These are phyloP conservation scores for Syncephalis plumigaleata DNA, from an alignment of 371 early-diverging fungal genomes.

Conservation along the genomic window DNA sequence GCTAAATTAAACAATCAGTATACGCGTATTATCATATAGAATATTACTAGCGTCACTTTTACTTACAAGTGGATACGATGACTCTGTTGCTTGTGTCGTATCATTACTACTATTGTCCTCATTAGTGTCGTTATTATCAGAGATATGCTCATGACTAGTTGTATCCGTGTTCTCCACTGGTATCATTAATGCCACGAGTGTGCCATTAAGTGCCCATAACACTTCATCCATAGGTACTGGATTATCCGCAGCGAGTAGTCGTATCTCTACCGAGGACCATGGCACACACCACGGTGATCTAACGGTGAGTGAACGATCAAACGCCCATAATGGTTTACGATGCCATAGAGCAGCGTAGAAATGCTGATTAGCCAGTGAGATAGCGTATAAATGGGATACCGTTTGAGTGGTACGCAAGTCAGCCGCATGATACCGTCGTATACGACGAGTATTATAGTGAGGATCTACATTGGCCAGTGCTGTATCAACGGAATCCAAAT, in stretches of 20 bases:
- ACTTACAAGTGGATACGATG: too few relatives aligned
- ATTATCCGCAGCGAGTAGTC: neutral
- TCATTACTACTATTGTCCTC: too few relatives aligned
- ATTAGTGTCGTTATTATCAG: too few relatives aligned
- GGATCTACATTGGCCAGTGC: slow-evolving; percentile 6
- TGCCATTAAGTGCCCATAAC: neutral
- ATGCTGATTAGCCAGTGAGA: neutral
- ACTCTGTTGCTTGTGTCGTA: too few relatives aligned
- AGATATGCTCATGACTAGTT: too few relatives aligned
- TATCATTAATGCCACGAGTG: neutral
- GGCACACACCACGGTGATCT: neutral
- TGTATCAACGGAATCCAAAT: neutral
- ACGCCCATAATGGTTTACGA: neutral
- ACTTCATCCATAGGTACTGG: neutral
- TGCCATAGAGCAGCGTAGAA: neutral
- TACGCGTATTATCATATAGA: too few relatives aligned
- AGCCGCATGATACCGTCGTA: slow-evolving; percentile 23
- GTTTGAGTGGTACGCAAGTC: slow-evolving; percentile 33
- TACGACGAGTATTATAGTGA: slow-evolving; percentile 8
- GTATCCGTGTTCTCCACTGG: neutral
- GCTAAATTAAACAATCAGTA: too few relatives aligned
- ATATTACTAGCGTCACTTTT: too few relatives aligned
- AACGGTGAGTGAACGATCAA: neutral
- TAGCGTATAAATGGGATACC: slow-evolving; percentile 20
- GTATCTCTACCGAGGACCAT: neutral